These are phyloP conservation scores for Torulaspora globosa DNA, from an alignment of 1,139 yeast species.

Conservation along the genomic window DNA sequence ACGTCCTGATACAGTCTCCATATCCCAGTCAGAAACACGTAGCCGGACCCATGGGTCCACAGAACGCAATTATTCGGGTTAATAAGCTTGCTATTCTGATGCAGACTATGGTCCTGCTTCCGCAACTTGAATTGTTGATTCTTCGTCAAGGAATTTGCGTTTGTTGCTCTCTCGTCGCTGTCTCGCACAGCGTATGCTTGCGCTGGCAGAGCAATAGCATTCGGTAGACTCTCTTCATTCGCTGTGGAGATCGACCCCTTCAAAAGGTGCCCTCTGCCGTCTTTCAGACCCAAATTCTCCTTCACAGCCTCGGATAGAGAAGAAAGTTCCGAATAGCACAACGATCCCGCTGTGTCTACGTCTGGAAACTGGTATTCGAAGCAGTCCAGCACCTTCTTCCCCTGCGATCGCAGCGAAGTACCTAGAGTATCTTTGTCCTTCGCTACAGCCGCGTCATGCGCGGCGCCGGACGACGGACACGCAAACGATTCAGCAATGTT, in stretches of 20 bases:
- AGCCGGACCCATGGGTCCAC: slow-evolving; percentile 87
- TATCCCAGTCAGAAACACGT: slow-evolving; percentile 84
- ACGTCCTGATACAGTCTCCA: slow-evolving; percentile 57
- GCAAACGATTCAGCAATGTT: slow-evolving; percentile 16
- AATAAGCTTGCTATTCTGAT: slow-evolving; percentile 22
- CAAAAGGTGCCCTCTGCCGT: slow-evolving; percentile 2
- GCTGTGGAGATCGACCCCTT: slow-evolving; percentile 4
- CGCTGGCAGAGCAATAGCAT: neutral
- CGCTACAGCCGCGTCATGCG: slow-evolving; percentile 7
- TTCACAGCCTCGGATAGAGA: slow-evolving; percentile 4
- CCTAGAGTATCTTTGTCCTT: neutral
- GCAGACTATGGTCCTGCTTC: slow-evolving; percentile 26
- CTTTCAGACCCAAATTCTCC: slow-evolving; percentile 9
- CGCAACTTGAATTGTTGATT: slow-evolving; percentile 35
- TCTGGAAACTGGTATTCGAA: slow-evolving; percentile 33
- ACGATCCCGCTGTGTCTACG: slow-evolving; percentile 9
- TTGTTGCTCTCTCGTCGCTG: neutral
- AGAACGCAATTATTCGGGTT: slow-evolving; percentile 56
- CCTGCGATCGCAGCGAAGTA: neutral
- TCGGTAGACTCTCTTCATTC: neutral
- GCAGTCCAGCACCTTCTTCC: slow-evolving; percentile 24
- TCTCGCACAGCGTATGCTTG: slow-evolving; percentile 1
- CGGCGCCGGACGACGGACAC: slow-evolving; percentile 6
- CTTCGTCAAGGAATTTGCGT: slow-evolving; percentile 22
- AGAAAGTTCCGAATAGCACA: neutral